phyloP scores from a whole-genome alignment of 352 stramenopile genomes.

The Phytophthora pistaciae region DNA sequence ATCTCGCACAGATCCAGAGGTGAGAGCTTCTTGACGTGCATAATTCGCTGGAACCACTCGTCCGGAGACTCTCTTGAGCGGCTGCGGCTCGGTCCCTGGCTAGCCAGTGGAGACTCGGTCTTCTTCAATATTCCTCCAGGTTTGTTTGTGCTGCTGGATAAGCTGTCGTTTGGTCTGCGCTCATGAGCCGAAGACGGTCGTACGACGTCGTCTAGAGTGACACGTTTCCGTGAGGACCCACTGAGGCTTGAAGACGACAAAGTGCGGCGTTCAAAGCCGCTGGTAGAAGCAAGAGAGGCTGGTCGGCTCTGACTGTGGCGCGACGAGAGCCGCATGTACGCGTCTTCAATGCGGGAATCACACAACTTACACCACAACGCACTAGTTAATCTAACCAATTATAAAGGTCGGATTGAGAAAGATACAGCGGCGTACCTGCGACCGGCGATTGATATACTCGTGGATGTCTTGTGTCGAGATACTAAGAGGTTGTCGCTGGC shows the following conservation, averaged over 20 bases:
- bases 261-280: background rate
- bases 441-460: slow-evolving; percentile 19
- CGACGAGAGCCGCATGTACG: slow-evolving; percentile 24
- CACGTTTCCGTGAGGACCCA: slow-evolving; percentile 6
- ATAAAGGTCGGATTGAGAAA: no score
- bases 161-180: background rate
- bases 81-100: background rate
- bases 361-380: slow-evolving; percentile 16
- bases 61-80: slow-evolving; percentile 39
- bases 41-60: slow-evolving; percentile 65
- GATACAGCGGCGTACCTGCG: slow-evolving; percentile 8
- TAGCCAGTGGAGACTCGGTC: slow-evolving; percentile 8
- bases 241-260: slow-evolving; percentile 19
- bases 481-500: background rate
- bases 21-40: slow-evolving; percentile 51
- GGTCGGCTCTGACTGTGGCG: background rate
- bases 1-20: slow-evolving; percentile 64
- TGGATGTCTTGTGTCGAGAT: slow-evolving; percentile 28
- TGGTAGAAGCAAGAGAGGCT: background rate
- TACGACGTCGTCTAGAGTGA: background rate
- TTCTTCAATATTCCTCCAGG: slow-evolving; percentile 32
- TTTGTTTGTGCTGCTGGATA: background rate
- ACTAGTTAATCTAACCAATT: no score
- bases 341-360: slow-evolving; percentile 32
- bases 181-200: slow-evolving; percentile 31